Base-by-base conservation (phyloP, 106 monocot genomes). In the Cymbidium sinense region DNA sequence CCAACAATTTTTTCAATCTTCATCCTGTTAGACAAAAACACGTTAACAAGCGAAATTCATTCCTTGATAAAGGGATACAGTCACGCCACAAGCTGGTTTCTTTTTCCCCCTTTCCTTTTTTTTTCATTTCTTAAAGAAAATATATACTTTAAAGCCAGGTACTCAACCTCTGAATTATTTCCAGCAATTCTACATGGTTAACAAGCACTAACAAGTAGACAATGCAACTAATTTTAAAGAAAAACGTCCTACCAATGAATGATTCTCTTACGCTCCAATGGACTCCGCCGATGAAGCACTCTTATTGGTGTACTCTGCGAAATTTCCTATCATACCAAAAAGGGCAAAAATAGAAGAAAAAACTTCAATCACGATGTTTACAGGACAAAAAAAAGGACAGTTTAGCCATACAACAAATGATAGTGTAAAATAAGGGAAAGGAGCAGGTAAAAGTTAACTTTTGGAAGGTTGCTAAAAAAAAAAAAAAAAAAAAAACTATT, bases 201-300 rank as follows among this genome's bases (percentile, higher is more conserved):
- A 27, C 64, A 31, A 31, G 18, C 33, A 2, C 13, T 27, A 37
- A 71, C 13, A 71, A 71, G 37, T 39, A 13, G 12, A 33, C 0
- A 67, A 29, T 67, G 31, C 17, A 31, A 67, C 29, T 17, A 67
- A 67, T 11, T 67, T 67, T 2, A 67, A 67, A 0, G 33, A 2
- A 71, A 71, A 36, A 35, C 15, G 13, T 58, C 75, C 37, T 86
- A 99, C 98, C 98, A 99, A 83, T 99, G 94, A 86, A 99, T 90
- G n/a, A 87, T 85, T 67, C 86, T 44, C 74, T 87, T 92, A 18
- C 98, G 85, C 67, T 92, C 94, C 79, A 99, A 73, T 77, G 92
- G 92, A 70, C 98, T 99, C 80, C 98, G 78, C 30, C 98, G 89
- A 84, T 99, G 98, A 81, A 99, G 92, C 34, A 99, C 94, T 75